Base-by-base conservation (phyloP, 2,329 filamentous ascomycete genomes). In the Pseudogymnoascus sp. region DNA sequence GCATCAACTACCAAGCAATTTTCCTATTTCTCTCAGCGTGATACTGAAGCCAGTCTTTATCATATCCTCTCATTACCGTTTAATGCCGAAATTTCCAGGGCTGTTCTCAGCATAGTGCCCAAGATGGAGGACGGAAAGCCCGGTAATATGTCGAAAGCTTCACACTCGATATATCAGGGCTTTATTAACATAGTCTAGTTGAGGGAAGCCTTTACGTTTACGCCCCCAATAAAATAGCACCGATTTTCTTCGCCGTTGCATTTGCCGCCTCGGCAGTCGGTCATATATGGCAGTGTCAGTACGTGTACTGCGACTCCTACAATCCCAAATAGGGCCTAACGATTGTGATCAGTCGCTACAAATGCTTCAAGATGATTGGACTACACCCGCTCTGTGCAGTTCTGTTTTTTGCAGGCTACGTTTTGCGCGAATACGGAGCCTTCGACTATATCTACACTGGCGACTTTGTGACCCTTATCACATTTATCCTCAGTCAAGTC, bases 201-300 rank as follows among this genome's bases (percentile, higher is more conserved):
- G 53, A 59, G 9, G 57, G 63, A 6, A 75, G 73, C 43, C 66
- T 75, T 14, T 75, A 70, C 57, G 61, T 77, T 64, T 82, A 82
- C 61, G 75, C 74, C 14, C 81, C 81, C 0, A 80, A 78, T 68
- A 79, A 80, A 66, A 72, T 66, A 3, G 78, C 79, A 0, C 78
- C 81, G 0, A 75, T 82, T 28, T 65, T 81, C 58, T 83, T 83
- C 68, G 72, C 76, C 7, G 65, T 78, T 9, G 65, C 77, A 1
- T 80, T 79, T 60, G 70, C 71, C 8, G 64, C 75, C 37, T 79
- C 78, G 0, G 76, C 74, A 2, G 57, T 67, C 25, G 64, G 73
- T 2, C 80, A 83, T 65, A 68, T 77, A n/a, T 82, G 76, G 72
- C 81, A 83, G 66, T 80, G 77, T 63, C 72, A 74, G 82, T 84